phyloP scores from a whole-genome alignment of 2,329 filamentous ascomycete species.

The Neofusicoccum umdonicola region DNA sequence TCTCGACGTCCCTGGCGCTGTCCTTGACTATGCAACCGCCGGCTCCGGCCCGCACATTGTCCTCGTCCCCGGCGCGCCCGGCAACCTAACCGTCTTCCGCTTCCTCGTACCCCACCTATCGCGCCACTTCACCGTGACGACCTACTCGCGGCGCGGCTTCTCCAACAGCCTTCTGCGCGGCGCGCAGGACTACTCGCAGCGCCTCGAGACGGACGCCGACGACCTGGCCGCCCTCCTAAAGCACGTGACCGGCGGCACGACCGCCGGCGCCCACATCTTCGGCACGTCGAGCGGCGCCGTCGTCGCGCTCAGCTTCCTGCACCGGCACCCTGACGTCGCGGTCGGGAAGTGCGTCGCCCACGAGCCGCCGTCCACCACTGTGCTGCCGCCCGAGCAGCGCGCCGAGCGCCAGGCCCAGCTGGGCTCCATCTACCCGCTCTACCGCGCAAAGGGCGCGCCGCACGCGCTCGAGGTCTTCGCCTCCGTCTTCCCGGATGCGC shows the following conservation, averaged over 20 bases:
- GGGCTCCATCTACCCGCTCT: background rate
- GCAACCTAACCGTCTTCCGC: background rate
- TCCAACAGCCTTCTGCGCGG: background rate
- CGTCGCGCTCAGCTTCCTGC: background rate
- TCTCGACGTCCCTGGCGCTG: background rate
- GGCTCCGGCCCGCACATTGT: background rate
- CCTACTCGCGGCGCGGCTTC: background rate
- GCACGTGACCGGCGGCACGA: background rate
- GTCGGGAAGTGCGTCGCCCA: background rate
- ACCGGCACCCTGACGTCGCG: background rate
- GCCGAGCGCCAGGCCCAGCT: background rate
- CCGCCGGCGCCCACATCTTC: background rate
- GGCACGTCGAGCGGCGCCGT: background rate
- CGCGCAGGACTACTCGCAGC: background rate
- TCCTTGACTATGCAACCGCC: background rate
- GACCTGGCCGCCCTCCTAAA: background rate
- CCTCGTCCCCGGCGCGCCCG: background rate
- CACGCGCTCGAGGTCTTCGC: background rate
- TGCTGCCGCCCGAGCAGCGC: background rate
- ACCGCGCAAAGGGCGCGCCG: background rate
- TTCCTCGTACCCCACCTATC: background rate
- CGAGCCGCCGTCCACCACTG: background rate
- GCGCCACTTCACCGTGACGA: background rate
- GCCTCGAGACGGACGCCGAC: background rate
- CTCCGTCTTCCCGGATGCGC: background rate